Evolutionary conservation across 2,329 filamentous ascomycete genomes (phyloP).

Genomic region (Tolypocladium guangdongense): DNA sequence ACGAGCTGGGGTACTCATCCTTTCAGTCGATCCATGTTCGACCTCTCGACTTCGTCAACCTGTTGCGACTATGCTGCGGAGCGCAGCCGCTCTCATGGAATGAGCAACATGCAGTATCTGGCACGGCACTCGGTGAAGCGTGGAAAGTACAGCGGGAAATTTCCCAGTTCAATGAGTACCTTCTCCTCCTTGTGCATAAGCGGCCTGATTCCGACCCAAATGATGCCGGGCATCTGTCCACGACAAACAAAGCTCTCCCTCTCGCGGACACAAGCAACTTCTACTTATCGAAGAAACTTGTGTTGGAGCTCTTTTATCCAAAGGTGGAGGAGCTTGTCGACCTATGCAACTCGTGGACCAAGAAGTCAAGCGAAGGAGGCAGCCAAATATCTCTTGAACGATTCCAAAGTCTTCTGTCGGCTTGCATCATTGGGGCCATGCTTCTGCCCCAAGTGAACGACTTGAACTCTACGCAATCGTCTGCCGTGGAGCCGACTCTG

Average conservation of each 20-base stretch:
- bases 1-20: slow-evolving; percentile 56
- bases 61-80: slow-evolving; percentile 62
- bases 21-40: slow-evolving; percentile 52
- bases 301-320: slow-evolving; percentile 42
- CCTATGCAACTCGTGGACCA: slow-evolving; percentile 36
- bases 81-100: slow-evolving; percentile 20
- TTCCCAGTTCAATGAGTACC: slow-evolving; percentile 38
- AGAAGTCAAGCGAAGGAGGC: slow-evolving; percentile 31
- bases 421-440: slow-evolving; percentile 32
- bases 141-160: slow-evolving; percentile 33
- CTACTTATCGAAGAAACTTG: slow-evolving; percentile 35
- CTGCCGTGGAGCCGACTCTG: slow-evolving; percentile 34
- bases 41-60: slow-evolving; percentile 53
- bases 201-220: not conserved
- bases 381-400: slow-evolving; percentile 40
- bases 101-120: slow-evolving; percentile 26
- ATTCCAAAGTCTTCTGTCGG: slow-evolving; percentile 40
- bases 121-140: slow-evolving; percentile 36
- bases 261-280: slow-evolving; percentile 20
- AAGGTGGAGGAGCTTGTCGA: slow-evolving; percentile 39
- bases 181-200: slow-evolving; percentile 37
- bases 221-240: slow-evolving; percentile 1
- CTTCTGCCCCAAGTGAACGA: slow-evolving; percentile 36
- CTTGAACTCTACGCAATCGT: slow-evolving; percentile 35
- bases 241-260: slow-evolving; percentile 6